Base-by-base conservation (phyloP, 257 asterid genomes). In the Gentiana straminea region DNA sequence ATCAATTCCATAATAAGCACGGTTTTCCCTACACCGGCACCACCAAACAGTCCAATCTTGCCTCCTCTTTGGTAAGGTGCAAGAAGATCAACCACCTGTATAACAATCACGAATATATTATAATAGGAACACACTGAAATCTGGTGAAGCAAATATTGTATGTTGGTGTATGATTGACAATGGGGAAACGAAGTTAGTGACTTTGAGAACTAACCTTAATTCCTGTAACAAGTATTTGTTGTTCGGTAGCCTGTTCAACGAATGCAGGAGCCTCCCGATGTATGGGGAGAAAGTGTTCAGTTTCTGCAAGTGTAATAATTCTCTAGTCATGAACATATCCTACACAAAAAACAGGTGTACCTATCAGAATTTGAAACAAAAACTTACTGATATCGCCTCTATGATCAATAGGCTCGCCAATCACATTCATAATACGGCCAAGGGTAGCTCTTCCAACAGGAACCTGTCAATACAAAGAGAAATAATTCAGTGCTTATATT, bases 21-120 rank as follows among this genome's bases (percentile, higher is more conserved):
- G 3, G 97, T 89, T 73, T 89, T 86, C 35, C 97, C 97, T 0
- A 89, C 97, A 57, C 97, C 97, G 64, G 97, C 97, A 75, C 97
- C 97, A 59, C 97, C 97, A 70, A 89, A 89, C 4, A 89, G 83
- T 50, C 97, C 97, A 78, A 89, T 89, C 79, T 89, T 89, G 36
- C 97, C 97, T 79, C 97, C 97, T 75, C 84, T 89, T 80, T 89
- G 97, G 86, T 89, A 89, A 10, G 97, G 97, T 8, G 97, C 97
- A 68, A 89, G 97, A 64, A 89, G 86, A 72, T 89, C 97, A 13
- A 89, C 97, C 8, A 89, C 97, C 97, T 89, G 71, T n/a, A 32
- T 38, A 48, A 4, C 51, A 51, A 62, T 13, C 10, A 52, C 32
- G 8, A 24, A 55, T 11, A 49, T 51, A 33, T 0, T 39, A 39